These are phyloP conservation scores for Boechera divaricarpa DNA, from an alignment of 345 rosid species.

Conservation along the genomic window DNA sequence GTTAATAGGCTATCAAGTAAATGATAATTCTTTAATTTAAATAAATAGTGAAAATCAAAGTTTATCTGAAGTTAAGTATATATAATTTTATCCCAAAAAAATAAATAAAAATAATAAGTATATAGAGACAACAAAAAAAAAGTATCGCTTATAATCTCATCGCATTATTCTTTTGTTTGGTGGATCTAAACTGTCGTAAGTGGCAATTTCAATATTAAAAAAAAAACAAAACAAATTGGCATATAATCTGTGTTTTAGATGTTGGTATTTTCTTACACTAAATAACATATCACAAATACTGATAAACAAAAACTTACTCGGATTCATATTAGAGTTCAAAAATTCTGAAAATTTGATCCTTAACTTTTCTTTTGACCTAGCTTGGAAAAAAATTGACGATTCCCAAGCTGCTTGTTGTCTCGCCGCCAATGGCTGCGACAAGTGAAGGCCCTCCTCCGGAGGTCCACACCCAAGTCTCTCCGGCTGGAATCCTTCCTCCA, in stretches of 20 bases:
- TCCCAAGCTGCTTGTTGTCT: no score
- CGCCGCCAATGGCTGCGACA: no score
- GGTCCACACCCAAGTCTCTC: no score
- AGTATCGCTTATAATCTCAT: not conserved
- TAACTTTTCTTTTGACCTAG: no score
- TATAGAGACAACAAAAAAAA: not conserved
- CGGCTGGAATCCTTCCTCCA: no score
- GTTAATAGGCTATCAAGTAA: slow-evolving; percentile 16
- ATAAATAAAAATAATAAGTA: no score
- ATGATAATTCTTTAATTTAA: slow-evolving; percentile 17
- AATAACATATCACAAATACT: no score
- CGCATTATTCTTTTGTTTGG: slow-evolving; percentile 19
- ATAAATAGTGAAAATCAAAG: not conserved
- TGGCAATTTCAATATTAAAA: slow-evolving; percentile 3
- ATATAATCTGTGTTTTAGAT: not conserved
- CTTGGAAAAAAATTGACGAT: no score
- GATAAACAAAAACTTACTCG: no score
- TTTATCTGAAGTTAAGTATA: slow-evolving; percentile 37
- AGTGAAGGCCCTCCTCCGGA: no score
- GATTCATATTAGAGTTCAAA: no score
- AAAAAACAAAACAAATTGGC: not conserved
- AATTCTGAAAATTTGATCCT: no score
- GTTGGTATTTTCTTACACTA: not conserved
- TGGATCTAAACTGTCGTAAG: not conserved
- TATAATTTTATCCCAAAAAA: not conserved